phyloP scores from a whole-genome alignment of 805 yeast species.

The Maudiozyma bulderi region DNA sequence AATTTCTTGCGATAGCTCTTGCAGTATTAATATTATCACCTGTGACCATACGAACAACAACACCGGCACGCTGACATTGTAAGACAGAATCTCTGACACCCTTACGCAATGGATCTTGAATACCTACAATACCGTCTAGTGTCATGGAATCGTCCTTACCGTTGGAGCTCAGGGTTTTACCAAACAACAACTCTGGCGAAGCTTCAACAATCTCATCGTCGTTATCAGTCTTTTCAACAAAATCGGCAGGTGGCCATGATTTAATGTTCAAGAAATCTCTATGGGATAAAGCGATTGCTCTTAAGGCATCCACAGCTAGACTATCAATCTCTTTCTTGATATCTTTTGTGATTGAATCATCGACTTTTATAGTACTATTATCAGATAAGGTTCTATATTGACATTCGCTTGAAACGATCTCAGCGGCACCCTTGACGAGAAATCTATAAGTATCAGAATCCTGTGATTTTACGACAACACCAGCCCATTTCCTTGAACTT shows the following conservation, averaged over 20 bases:
- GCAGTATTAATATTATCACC: conserved; percentile 94
- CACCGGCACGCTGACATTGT: conserved; percentile 85
- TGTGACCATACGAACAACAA: conserved; percentile 93
- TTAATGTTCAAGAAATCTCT: conserved; percentile 43
- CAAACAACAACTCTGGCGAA: conserved; percentile 33
- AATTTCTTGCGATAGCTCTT: conserved; percentile 75
- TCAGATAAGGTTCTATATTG: conserved; percentile 28
- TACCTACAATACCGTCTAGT: conserved; percentile 75
- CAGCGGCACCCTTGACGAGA: conserved; percentile 90
- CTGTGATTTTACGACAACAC: conserved; percentile 49
- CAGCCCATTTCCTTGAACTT: conserved; percentile 88
- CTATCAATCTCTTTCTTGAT: conserved; percentile 37
- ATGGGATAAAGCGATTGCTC: conserved; percentile 87
- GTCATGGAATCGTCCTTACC: conserved; percentile 35
- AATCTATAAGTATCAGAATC: conserved; percentile 39
- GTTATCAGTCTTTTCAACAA: conserved; percentile 28
- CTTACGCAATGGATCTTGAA: conserved; percentile 85
- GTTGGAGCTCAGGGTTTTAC: neutral
- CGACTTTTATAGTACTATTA: conserved; percentile 21
- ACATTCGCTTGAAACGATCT: conserved; percentile 62
- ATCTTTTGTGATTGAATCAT: conserved; percentile 24
- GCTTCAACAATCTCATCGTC: conserved; percentile 23
- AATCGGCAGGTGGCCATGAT: conserved; percentile 62
- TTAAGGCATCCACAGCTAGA: conserved; percentile 69
- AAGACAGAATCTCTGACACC: conserved; percentile 87